phyloP scores from a whole-genome alignment of 139 green algal genomes.

The Marvania coccoides region DNA sequence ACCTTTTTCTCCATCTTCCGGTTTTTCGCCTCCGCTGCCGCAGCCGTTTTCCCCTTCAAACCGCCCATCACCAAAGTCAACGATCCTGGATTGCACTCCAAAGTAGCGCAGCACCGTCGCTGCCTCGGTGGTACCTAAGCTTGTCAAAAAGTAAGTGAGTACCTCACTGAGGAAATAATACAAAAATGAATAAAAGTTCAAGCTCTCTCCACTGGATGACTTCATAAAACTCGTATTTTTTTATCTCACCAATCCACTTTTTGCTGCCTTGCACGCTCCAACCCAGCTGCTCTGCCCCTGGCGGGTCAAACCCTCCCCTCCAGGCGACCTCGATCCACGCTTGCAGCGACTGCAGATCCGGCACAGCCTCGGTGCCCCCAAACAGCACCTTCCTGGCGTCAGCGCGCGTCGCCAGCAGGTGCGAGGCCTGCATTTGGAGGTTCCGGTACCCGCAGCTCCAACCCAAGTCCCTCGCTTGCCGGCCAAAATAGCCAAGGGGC shows the following conservation, averaged over 20 bases:
- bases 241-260: conserved; percentile 83
- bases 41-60: no score
- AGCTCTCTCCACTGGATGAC: no score
- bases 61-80: conserved; percentile 78
- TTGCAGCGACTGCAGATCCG: conserved; percentile 56
- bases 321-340: conserved; percentile 58
- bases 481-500: conserved; percentile 33
- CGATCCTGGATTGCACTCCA: conserved; percentile 51
- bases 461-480: conserved; percentile 28
- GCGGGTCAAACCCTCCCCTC: conserved; percentile 43
- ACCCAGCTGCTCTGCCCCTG: conserved; percentile 46
- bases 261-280: conserved; percentile 34
- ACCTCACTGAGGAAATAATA: no score
- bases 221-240: no score
- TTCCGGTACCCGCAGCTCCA: conserved; percentile 73
- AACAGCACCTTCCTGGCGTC: conserved; percentile 34
- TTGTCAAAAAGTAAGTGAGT: no score
- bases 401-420: conserved; percentile 31
- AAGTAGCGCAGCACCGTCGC: conserved; percentile 68
- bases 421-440: conserved; percentile 53
- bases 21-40: background rate
- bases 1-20: no score
- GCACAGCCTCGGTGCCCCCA: conserved; percentile 46
- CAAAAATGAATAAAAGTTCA: no score
- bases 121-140: conserved; percentile 69